Evolutionary conservation across 768 basidiomycete species (phyloP).

Genomic region (Suillus plorans): DNA sequence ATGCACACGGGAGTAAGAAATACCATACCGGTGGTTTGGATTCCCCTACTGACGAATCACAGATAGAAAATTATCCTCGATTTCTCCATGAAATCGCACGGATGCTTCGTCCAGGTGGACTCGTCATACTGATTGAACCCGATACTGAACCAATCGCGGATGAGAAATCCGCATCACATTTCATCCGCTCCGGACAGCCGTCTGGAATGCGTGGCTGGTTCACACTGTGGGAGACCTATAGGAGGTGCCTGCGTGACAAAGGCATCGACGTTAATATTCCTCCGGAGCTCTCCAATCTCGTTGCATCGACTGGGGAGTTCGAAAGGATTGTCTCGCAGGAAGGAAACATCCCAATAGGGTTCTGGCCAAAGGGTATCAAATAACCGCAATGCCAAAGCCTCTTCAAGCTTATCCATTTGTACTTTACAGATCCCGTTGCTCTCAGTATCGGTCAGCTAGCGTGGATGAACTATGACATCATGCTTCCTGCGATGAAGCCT

Average conservation of each 20-base stretch:
- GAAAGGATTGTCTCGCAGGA: conserved; percentile 55
- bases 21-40: conserved; percentile 12
- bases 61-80: conserved; percentile 64
- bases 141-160: conserved; percentile 53
- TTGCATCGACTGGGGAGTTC: conserved; percentile 50
- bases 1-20: conserved; percentile 63
- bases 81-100: conserved; percentile 63
- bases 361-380: conserved; percentile 55
- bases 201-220: conserved; percentile 58
- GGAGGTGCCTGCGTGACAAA: conserved; percentile 50
- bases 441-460: conserved; percentile 69
- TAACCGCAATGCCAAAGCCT: conserved; percentile 9
- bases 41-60: conserved; percentile 13
- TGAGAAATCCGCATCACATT: conserved; percentile 39
- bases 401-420: conserved; percentile 9
- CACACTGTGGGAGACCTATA: conserved; percentile 62
- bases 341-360: conserved; percentile 66
- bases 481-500: conserved; percentile 62
- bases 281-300: conserved; percentile 48
- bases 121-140: conserved; percentile 65
- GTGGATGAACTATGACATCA: conserved; percentile 71
- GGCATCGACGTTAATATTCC: conserved; percentile 61
- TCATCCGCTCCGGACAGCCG: conserved; percentile 30
- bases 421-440: conserved; percentile 47
- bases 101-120: conserved; percentile 67